Base-by-base conservation (phyloP, 163 green algal genomes). In the Scenedesmus sp. region DNA sequence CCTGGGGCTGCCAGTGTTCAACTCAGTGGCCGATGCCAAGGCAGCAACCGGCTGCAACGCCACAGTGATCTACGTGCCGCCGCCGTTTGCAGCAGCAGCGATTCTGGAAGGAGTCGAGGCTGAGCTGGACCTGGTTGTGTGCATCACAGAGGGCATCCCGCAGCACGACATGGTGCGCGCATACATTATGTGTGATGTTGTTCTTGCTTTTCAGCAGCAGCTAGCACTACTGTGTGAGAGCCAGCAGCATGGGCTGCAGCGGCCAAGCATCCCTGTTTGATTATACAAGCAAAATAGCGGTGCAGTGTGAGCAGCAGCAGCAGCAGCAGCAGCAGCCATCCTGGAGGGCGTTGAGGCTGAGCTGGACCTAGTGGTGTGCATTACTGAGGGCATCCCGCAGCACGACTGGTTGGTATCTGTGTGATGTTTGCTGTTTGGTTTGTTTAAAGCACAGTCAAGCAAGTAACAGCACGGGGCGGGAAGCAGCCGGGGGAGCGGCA, bases 131-230 rank as follows among this genome's bases (percentile, higher is more conserved):
- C 95, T 99, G 77, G 97, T 99, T 64, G 98, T 99, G 62, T 99
- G 98, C 96, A 99, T 99, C 95, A 99, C 98, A 9, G 98, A 99
- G 94, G 98, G 98, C 92, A 99, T 99, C 90, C 98, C 98, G 13
- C 97, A 99, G 93, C 98, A 99, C 93, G 98, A 99, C 94, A 99
- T 99, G 97, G 96, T 98, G 86, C 1, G 93, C 16, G 15, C 73
- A 62, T 62, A 55, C 77, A 34, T 5, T 10, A 55, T 18, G 12
- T 26, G 10, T 84, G 34, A n/a, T 56, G 77, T 23, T 15, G 8
- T 2, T 82, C 7, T 54, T 18, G 18, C 23, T 56, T 13, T 2
- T 56, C 74, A 55, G 5, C 23, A 20, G 15, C 5, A 13, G 74
- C 23, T 12, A 82, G 34, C 8, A 54, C 23, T 55, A 4, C 20